Percentiles rank a stretch among this genome's conserved stretches.
Conservation (phyloP, 2,329 filamentous ascomycete species). For the Conoideocrella luteorostrata region DNA sequence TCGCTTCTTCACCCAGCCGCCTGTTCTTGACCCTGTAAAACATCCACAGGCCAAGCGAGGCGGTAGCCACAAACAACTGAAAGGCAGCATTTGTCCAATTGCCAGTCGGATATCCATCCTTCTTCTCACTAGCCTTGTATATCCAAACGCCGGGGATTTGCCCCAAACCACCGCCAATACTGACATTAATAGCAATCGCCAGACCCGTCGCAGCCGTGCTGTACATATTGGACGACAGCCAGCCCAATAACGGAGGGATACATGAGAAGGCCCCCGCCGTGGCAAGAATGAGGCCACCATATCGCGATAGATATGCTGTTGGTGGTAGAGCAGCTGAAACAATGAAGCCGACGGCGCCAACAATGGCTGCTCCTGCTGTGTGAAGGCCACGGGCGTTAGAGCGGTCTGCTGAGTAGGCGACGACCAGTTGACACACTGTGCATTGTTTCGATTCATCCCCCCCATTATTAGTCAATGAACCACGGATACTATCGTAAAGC, state of each 20-base stretch:
- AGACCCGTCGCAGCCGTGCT: constrained; percentile 60
- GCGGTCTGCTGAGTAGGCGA: constrained; percentile 56
- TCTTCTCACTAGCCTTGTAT: constrained; percentile 57
- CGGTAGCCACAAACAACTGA: constrained; percentile 47
- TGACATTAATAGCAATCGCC: constrained; percentile 65
- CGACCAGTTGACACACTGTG: constrained; percentile 33
- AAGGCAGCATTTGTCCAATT: constrained; percentile 61
- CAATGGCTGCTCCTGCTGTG: constrained; percentile 33
- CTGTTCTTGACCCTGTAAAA: constrained; percentile 48
- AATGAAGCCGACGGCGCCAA: constrained; percentile 47
- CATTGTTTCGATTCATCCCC: no score
- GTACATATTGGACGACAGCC: constrained; percentile 62
- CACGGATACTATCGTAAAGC: no score
- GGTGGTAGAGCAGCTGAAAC: constrained; percentile 57
- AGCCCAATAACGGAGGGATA: constrained; percentile 64
- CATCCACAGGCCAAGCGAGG: constrained; percentile 44
- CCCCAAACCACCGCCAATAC: constrained; percentile 57
- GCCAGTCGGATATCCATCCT: constrained; percentile 59
- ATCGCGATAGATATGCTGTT: constrained; percentile 52
- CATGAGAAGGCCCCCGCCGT: constrained; percentile 61
- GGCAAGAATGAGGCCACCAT: constrained; percentile 63
- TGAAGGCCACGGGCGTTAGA: constrained; percentile 48
- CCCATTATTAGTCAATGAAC: no score
- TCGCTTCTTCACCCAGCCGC: constrained; percentile 24
- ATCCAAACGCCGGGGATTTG: constrained; percentile 72